Conservation (phyloP, 495 filamentous ascomycete species). For the Chaetomium cochliodes region DNA sequence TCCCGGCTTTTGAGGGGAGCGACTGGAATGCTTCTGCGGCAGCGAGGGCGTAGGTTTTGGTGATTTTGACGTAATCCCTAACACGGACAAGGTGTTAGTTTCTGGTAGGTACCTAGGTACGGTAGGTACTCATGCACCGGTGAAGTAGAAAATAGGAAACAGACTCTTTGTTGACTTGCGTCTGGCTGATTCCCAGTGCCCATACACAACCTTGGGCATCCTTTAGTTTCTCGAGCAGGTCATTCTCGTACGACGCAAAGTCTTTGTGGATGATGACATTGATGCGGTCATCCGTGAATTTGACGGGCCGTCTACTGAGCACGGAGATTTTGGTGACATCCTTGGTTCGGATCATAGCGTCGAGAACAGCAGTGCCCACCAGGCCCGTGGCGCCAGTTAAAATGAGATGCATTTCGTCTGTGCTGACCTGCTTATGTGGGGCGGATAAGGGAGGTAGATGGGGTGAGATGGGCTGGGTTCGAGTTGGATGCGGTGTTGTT, state of each 20-base stretch:
- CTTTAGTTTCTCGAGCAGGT: slow-evolving; percentile 57
- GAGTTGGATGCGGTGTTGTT: too few relatives aligned
- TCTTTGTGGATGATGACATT: slow-evolving; percentile 67
- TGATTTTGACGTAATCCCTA: slow-evolving; percentile 68
- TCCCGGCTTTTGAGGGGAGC: slow-evolving; percentile 32
- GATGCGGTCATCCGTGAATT: slow-evolving; percentile 59
- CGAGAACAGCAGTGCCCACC: slow-evolving; percentile 62
- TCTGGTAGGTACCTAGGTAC: too few relatives aligned
- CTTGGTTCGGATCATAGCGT: slow-evolving; percentile 59
- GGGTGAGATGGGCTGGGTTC: too few relatives aligned
- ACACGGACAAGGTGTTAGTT: neutral
- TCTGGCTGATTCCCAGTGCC: slow-evolving; percentile 64
- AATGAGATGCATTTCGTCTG: slow-evolving; percentile 62
- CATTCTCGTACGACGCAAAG: slow-evolving; percentile 55
- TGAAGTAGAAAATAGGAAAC: slow-evolving; percentile 22
- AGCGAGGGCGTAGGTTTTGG: slow-evolving; percentile 59
- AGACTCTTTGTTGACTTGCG: slow-evolving; percentile 58
- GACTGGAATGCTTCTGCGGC: slow-evolving; percentile 61
- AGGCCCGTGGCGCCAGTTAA: slow-evolving; percentile 74
- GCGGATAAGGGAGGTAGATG: too few relatives aligned
- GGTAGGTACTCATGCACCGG: too few relatives aligned
- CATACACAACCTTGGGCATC: slow-evolving; percentile 68
- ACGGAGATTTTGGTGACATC: slow-evolving; percentile 62
- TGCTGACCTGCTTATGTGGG: too few relatives aligned
- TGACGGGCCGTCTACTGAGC: slow-evolving; percentile 62